phyloP scores from a whole-genome alignment of 306 rosid genomes.

The Rosa rugosa region DNA sequence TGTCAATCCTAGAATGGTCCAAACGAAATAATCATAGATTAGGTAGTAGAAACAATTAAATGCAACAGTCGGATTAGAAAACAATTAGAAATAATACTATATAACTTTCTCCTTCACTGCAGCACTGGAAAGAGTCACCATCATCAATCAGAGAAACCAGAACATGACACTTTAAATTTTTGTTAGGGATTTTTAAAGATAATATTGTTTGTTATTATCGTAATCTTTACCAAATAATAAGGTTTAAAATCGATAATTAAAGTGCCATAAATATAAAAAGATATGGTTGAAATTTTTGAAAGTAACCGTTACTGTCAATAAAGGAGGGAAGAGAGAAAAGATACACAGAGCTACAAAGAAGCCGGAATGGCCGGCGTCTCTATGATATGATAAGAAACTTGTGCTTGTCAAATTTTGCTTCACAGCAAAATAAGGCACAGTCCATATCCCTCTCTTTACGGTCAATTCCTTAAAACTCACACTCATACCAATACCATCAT shows the following conservation, averaged over 20 bases:
- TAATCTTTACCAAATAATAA: slow-evolving; percentile 2
- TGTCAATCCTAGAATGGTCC: not conserved
- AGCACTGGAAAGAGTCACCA: slow-evolving; percentile 4
- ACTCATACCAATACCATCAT: slow-evolving; percentile 9
- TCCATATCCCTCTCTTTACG: slow-evolving; percentile 44
- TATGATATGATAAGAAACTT: not conserved
- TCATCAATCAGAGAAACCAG: slow-evolving; percentile 3
- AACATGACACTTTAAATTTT: not conserved
- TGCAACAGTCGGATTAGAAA: not conserved
- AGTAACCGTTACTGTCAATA: slow-evolving; percentile 43
- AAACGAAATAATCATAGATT: slow-evolving; percentile 15
- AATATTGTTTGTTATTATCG: not conserved
- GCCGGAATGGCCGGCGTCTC: slow-evolving; percentile 42
- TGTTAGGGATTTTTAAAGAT: not conserved
- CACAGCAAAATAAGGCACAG: slow-evolving; percentile 35
- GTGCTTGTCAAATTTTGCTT: slow-evolving; percentile 44
- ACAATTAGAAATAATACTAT: not conserved
- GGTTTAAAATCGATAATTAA: not conserved
- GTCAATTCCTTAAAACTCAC: slow-evolving; percentile 58
- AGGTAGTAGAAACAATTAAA: slow-evolving; percentile 11
- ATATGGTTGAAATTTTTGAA: not conserved
- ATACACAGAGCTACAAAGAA: slow-evolving; percentile 10
- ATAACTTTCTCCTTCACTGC: not conserved
- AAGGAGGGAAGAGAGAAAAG: slow-evolving; percentile 24
- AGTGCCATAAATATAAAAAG: not conserved